Conservation (phyloP, 1,284 basidiomycete genomes). For the Mycena sp. region DNA sequence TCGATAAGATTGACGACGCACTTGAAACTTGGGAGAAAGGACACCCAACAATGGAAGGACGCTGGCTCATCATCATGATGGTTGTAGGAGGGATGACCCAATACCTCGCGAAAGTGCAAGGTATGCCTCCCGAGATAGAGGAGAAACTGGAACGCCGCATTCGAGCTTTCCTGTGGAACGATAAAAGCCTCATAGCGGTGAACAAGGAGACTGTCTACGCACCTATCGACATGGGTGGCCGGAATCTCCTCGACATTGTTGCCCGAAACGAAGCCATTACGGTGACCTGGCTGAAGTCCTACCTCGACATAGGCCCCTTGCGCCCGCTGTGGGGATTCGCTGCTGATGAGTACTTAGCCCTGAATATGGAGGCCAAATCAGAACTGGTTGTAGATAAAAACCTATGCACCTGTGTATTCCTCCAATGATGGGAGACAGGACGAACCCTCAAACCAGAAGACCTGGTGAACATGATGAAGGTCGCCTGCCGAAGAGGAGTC, state of each 20-base stretch:
- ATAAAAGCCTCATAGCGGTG: slow-evolving; percentile 6
- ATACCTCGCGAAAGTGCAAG: too few species aligned
- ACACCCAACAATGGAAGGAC: slow-evolving; percentile 32
- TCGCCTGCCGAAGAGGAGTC: background rate
- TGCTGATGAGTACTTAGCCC: slow-evolving; percentile 13
- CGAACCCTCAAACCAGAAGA: background rate
- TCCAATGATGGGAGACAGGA: background rate
- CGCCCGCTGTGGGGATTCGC: slow-evolving; percentile 27
- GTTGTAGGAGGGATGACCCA: slow-evolving; percentile 23
- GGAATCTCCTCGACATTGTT: slow-evolving; percentile 25
- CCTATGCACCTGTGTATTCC: background rate
- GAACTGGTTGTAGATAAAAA: background rate
- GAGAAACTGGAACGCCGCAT: slow-evolving; percentile 14
- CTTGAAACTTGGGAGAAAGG: slow-evolving; percentile 28
- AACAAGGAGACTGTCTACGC: slow-evolving; percentile 18
- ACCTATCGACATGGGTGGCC: slow-evolving; percentile 10
- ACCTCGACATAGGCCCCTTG: slow-evolving; percentile 18
- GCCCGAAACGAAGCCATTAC: too few species aligned
- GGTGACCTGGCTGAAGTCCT: slow-evolving; percentile 25
- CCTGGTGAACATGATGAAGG: background rate
- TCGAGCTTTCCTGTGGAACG: slow-evolving; percentile 22
- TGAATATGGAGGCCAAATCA: background rate
- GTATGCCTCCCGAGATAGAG: slow-evolving; percentile 33
- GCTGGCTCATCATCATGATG: slow-evolving; percentile 28
- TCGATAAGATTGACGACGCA: slow-evolving; percentile 27